phyloP scores from a whole-genome alignment of 1,139 yeast species.

The Tardiomyces digboiensis region DNA sequence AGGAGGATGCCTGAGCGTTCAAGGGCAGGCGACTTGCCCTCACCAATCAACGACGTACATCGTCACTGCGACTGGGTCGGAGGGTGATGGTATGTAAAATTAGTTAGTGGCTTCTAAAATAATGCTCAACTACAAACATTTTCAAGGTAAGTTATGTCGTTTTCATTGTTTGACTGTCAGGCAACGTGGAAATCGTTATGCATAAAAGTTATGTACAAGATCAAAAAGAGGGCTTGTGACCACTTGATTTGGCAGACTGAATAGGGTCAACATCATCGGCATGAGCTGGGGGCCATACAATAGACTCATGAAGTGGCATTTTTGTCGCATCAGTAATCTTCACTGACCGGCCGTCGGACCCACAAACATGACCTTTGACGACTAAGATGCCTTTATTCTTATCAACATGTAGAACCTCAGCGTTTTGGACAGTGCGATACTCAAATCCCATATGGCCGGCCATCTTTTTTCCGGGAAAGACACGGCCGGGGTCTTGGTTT shows the following conservation, averaged over 20 bases:
- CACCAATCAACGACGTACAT: no score
- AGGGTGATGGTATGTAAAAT: no score
- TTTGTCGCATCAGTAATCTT: constrained; percentile 71
- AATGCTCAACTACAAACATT: no score
- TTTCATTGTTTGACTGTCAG: no score
- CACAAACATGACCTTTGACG: constrained; percentile 87
- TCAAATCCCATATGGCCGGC: constrained; percentile 94
- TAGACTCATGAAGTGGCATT: constrained; percentile 11
- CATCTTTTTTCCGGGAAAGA: constrained; percentile 95
- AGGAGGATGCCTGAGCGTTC: constrained; percentile 45
- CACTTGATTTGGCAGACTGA: no score
- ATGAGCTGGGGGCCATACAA: not conserved
- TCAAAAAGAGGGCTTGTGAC: no score
- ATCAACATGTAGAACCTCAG: constrained; percentile 68
- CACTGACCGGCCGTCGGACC: constrained; percentile 71
- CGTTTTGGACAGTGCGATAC: constrained; percentile 65
- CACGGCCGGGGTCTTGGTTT: constrained; percentile 93
- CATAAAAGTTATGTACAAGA: no score
- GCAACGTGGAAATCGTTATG: no score
- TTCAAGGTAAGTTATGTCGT: no score
- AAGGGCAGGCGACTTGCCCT: no score
- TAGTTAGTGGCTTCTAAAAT: no score
- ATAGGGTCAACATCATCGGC: not conserved
- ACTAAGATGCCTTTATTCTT: constrained; percentile 73
- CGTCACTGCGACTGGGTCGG: no score